phyloP scores from a whole-genome alignment of 2,329 filamentous ascomycete genomes.

The Paecilomyces formosus region DNA sequence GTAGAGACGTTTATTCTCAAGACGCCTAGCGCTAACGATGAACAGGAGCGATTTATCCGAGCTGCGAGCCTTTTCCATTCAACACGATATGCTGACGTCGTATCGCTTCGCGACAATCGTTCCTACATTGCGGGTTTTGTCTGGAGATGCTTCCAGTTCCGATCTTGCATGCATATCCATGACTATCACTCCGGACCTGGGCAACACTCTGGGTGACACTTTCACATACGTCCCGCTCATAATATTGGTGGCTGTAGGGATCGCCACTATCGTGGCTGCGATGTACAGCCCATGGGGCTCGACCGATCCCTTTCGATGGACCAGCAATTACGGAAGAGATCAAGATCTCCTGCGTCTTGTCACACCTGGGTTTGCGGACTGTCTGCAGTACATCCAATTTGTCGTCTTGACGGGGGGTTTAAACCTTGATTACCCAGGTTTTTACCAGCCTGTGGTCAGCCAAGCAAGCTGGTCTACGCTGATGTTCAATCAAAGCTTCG shows the following conservation, averaged over 20 bases:
- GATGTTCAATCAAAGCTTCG: conserved; percentile 88
- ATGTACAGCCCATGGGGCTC: conserved; percentile 94
- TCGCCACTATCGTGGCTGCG: conserved; percentile 75
- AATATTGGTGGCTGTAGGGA: conserved; percentile 69
- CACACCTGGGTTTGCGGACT: conserved; percentile 93
- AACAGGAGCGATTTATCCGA: conserved; percentile 37
- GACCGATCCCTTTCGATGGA: conserved; percentile 85
- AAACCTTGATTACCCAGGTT: conserved; percentile 83
- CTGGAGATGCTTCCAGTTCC: conserved; percentile 59
- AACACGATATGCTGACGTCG: conserved; percentile 67
- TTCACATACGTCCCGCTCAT: conserved; percentile 70
- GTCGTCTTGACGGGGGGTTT: conserved; percentile 79
- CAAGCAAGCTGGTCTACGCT: conserved; percentile 81
- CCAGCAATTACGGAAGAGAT: conserved; percentile 94
- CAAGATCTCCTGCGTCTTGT: conserved; percentile 85
- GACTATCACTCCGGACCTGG: conserved; percentile 77
- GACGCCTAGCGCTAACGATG: conserved; percentile 1
- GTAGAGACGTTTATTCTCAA: neutral
- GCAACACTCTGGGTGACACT: conserved; percentile 57
- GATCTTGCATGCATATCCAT: conserved; percentile 73
- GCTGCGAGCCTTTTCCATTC: conserved; percentile 66
- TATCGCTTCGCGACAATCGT: conserved; percentile 82
- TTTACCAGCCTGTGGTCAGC: conserved; percentile 84
- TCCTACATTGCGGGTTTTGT: conserved; percentile 64
- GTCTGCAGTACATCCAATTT: conserved; percentile 94